These are phyloP conservation scores for Hibiscus syriacus DNA, from an alignment of 345 rosid species.

Conservation along the genomic window DNA sequence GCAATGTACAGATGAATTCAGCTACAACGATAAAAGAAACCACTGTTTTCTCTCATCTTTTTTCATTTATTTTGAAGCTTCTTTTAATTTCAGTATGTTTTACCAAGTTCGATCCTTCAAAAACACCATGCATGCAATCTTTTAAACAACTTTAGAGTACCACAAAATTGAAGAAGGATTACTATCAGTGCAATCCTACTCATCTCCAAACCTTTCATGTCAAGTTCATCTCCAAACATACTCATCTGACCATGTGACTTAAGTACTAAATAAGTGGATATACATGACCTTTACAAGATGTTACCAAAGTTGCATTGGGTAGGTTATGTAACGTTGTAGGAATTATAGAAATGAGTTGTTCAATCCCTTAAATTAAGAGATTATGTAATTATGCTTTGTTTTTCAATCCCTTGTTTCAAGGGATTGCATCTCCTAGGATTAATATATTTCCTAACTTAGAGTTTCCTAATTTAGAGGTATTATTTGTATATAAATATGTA, in stretches of 20 bases:
- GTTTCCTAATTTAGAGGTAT: no score
- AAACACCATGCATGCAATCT: neutral
- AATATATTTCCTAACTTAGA: no score
- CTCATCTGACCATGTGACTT: neutral
- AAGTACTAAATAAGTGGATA: neutral
- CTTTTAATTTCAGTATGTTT: no score
- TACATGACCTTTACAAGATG: neutral
- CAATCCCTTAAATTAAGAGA: no score
- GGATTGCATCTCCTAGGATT: no score
- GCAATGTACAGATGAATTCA: neutral
- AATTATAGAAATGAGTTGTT: no score
- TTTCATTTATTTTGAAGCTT: no score
- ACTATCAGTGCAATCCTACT: neutral
- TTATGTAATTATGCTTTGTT: no score
- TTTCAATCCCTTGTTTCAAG: no score
- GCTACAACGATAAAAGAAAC: neutral
- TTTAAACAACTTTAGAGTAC: neutral
- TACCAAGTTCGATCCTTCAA: neutral
- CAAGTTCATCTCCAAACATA: neutral
- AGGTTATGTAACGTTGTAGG: no score
- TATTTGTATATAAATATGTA: no score
- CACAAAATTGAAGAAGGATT: neutral
- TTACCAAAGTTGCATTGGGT: constrained; percentile 1
- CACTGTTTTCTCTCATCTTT: neutral
- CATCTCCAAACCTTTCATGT: neutral